These are phyloP conservation scores for Xylariaceae sp. DNA, from an alignment of 2,329 filamentous ascomycete genomes.

Conservation along the genomic window DNA sequence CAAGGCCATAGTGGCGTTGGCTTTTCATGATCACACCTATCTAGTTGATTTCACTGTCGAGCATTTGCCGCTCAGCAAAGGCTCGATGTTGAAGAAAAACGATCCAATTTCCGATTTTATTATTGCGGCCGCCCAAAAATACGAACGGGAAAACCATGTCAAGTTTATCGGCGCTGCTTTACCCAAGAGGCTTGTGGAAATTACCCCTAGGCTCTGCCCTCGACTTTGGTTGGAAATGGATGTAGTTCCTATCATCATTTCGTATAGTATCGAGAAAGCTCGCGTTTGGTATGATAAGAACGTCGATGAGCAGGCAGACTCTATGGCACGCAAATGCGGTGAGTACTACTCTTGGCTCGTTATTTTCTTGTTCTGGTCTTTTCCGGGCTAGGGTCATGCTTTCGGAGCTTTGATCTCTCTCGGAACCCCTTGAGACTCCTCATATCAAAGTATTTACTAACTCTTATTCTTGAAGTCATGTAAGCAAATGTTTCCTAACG, in stretches of 20 bases:
- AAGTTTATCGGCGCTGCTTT: slow-evolving; percentile 81
- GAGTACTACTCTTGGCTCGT: slow-evolving; percentile 62
- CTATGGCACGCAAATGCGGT: slow-evolving; percentile 76
- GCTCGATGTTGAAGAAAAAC: slow-evolving; percentile 35
- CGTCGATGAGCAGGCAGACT: slow-evolving; percentile 84
- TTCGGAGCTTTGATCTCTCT: background rate
- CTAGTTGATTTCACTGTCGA: slow-evolving; percentile 74
- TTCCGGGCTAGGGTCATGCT: background rate
- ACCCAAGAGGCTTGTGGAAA: slow-evolving; percentile 62
- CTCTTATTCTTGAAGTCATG: background rate
- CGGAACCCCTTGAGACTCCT: no score
- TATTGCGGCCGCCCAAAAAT: slow-evolving; percentile 61
- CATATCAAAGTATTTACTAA: background rate
- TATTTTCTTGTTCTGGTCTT: slow-evolving; percentile 16
- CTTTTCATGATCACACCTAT: slow-evolving; percentile 77
- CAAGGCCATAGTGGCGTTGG: slow-evolving; percentile 66
- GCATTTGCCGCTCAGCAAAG: slow-evolving; percentile 52
- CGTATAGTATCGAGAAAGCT: slow-evolving; percentile 50
- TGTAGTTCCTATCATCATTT: slow-evolving; percentile 73
- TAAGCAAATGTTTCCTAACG: background rate
- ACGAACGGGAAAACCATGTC: slow-evolving; percentile 69
- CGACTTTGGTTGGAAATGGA: slow-evolving; percentile 79
- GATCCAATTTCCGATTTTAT: slow-evolving; percentile 66
- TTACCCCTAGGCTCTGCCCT: slow-evolving; percentile 71
- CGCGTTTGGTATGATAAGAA: slow-evolving; percentile 60